A percentile compares a stretch with the other conserved stretches of the same genome.
Evolutionary conservation across 2,329 filamentous ascomycete genomes (phyloP).

Genomic region (Magnaporthiopsis rhizophila): DNA sequence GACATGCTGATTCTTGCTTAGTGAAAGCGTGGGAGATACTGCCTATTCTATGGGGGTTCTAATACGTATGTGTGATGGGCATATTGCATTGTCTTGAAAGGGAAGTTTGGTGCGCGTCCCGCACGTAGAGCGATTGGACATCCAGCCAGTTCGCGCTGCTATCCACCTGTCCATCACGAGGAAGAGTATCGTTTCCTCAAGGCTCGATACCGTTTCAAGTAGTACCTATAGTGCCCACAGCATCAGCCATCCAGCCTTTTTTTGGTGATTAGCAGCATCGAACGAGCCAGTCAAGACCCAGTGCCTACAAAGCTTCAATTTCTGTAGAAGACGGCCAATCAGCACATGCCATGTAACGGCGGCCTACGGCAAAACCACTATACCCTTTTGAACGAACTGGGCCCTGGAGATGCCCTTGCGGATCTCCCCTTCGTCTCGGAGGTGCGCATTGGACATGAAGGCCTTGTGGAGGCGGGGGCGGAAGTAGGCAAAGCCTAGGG

Average conservation of each 20-base stretch:
- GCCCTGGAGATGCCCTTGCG: constrained; percentile 66
- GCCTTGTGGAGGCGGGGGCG: constrained; percentile 73
- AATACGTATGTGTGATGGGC: no score
- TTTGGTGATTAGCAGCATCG: not conserved
- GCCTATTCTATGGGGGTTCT: no score
- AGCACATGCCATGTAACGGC: not conserved
- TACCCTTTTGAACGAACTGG: constrained; percentile 87
- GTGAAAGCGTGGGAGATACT: not conserved
- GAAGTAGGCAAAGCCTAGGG: constrained; percentile 75
- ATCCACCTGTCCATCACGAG: constrained; percentile 16
- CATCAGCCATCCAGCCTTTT: not conserved
- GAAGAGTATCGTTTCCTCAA: constrained; percentile 71
- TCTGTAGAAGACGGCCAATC: constrained; percentile 40
- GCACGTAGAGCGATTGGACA: no score
- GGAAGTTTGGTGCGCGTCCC: no score
- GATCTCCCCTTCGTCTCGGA: constrained; percentile 70
- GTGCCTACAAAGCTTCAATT: constrained; percentile 79
- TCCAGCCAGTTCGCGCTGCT: not conserved
- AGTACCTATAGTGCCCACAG: constrained; percentile 53
- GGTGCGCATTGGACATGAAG: constrained; percentile 65
- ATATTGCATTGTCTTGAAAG: no score
- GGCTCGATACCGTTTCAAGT: constrained; percentile 83
- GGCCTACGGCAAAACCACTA: constrained; percentile 5
- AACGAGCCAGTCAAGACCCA: not conserved
- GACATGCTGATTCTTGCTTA: not conserved